Base-by-base conservation (phyloP, 75 land plant species). In the Pinus taeda region DNA sequence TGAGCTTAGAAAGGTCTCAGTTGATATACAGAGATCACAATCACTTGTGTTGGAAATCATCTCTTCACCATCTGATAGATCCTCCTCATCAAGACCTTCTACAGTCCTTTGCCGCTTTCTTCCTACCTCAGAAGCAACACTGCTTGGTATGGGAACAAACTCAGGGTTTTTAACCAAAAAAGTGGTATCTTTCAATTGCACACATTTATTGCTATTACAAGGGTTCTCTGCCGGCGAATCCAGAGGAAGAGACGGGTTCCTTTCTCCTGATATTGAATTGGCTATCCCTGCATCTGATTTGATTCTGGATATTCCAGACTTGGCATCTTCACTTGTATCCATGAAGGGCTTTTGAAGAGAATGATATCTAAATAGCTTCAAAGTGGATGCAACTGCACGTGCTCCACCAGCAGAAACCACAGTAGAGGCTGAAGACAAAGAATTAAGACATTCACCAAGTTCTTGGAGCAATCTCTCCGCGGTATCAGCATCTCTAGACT, bases 401-500 rank as follows among this genome's bases (percentile, higher is more conserved):
- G 80, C 80, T 1, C 82, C 82, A 53, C 73, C 73, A 15, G 82
- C 81, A 30, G 82, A 80, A 20, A 80, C 58, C 29, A 80, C 59
- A 24, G 71, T 42, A 5, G 82, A 57, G 14, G 58, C 82, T 37
- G 82, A 64, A 20, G 77, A 21, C 42, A 81, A 81, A 7, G 79
- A 75, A 30, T 59, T 58, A 37, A 76, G n/a, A n/a, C 81, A 60
- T 21, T 62, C 66, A 20, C 66, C 82, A 75, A 80, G 59, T 70
- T 76, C 82, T 13, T 61, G 30, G 4, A 80, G 57, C 15, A 80
- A 17, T 30, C 82, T 64, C 71, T 80, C 82, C 22, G 80, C 82
- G 53, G 79, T 33, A 42, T 80, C 71, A 24, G 65, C 60, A 57
- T 80, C 82, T 17, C 37, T 18, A 17, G 37, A 69, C 73, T 76